A percentile compares a stretch with the other conserved stretches of the same genome.
phyloP scores from a whole-genome alignment of 164 flowering plant species.

The Aristolochia contorta region DNA sequence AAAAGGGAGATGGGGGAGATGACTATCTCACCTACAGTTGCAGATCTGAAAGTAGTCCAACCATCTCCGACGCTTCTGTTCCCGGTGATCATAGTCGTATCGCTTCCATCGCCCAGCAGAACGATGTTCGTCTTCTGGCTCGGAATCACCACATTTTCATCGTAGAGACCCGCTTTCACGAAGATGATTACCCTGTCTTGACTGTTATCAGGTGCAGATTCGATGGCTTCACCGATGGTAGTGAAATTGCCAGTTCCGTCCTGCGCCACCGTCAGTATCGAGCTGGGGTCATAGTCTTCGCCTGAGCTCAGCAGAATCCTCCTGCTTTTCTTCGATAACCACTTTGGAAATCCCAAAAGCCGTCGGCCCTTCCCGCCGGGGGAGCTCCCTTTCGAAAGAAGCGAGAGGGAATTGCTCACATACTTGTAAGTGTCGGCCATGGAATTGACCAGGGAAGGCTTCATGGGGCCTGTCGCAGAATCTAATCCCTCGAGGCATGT shows the following conservation, averaged over 20 bases:
- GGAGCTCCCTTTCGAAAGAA: conserved; percentile 20
- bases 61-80: conserved; percentile 62
- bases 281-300: conserved; percentile 33
- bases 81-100: conserved; percentile 54
- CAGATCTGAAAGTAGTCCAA: conserved; percentile 91
- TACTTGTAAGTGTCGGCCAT: conserved; percentile 35
- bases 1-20: background rate
- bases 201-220: conserved; percentile 66
- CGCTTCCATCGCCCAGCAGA: conserved; percentile 65
- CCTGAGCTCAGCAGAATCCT: conserved; percentile 30
- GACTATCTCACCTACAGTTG: conserved; percentile 57
- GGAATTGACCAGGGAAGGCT: conserved; percentile 32
- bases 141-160: conserved; percentile 68
- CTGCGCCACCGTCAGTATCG: conserved; percentile 45
- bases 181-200: conserved; percentile 37
- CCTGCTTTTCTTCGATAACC: conserved; percentile 36
- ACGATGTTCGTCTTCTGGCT: conserved; percentile 62
- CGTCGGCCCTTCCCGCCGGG: conserved; percentile 18
- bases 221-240: conserved; percentile 52
- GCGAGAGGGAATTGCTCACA: conserved; percentile 63
- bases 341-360: conserved; percentile 35
- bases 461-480: conserved; percentile 52
- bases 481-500: conserved; percentile 83
- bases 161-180: conserved; percentile 53
- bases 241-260: conserved; percentile 86